These are phyloP conservation scores for Taphrina pruni DNA, from an alignment of 1,139 yeast genomes.

Conservation along the genomic window DNA sequence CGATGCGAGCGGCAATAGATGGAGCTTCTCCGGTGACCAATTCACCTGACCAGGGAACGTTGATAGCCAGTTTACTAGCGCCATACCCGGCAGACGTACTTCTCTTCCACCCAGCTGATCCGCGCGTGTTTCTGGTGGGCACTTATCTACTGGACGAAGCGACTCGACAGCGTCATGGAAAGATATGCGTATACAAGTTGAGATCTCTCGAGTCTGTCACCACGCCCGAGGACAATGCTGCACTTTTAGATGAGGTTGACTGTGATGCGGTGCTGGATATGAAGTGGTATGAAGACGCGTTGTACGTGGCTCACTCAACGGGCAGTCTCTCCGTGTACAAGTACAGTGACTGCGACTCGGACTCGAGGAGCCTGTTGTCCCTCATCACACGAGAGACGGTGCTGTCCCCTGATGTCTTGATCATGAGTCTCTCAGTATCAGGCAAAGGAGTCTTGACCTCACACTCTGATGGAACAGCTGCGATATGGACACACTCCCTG, in stretches of 20 bases:
- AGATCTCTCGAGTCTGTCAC: background rate
- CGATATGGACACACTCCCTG: slow-evolving; percentile 18
- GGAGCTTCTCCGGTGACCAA: background rate
- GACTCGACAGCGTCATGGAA: slow-evolving; percentile 26
- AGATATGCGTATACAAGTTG: slow-evolving; percentile 23
- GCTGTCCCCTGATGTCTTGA: slow-evolving; percentile 19
- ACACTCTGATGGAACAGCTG: slow-evolving; percentile 33
- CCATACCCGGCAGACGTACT: slow-evolving; percentile 40
- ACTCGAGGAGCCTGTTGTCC: background rate
- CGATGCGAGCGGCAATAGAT: background rate
- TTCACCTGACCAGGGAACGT: background rate
- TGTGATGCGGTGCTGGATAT: slow-evolving; percentile 41
- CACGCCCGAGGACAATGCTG: slow-evolving; percentile 2
- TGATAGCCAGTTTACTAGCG: background rate
- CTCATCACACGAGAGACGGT: background rate
- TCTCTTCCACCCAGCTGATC: slow-evolving; percentile 29
- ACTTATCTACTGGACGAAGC: slow-evolving; percentile 39
- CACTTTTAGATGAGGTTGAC: slow-evolving; percentile 12
- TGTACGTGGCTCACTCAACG: slow-evolving; percentile 33
- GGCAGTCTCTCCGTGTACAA: slow-evolving; percentile 35
- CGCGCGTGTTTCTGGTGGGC: slow-evolving; percentile 32
- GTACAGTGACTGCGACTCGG: background rate
- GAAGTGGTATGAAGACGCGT: slow-evolving; percentile 30
- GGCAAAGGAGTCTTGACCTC: slow-evolving; percentile 21
- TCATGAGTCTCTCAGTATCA: slow-evolving; percentile 34